These are phyloP conservation scores for Cladosporium phlei DNA, from an alignment of 2,329 filamentous ascomycete genomes.

Conservation along the genomic window DNA sequence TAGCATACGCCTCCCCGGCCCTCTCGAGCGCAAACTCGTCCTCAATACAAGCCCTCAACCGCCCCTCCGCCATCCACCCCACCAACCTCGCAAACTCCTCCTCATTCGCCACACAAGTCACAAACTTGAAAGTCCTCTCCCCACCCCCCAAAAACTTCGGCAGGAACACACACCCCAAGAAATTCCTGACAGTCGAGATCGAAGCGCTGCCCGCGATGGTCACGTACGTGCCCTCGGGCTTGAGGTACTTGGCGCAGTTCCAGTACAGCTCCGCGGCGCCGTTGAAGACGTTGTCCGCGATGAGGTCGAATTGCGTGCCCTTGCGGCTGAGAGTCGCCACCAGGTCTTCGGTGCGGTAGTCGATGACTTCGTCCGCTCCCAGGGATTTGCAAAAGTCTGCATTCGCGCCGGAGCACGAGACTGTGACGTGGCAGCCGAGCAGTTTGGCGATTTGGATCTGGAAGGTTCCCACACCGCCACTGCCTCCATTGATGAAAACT, in stretches of 20 bases:
- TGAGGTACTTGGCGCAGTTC: constrained; percentile 48
- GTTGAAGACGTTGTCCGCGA: constrained; percentile 54
- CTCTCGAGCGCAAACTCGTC: constrained; percentile 53
- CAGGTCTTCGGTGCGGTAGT: constrained; percentile 52
- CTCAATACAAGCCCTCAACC: constrained; percentile 54
- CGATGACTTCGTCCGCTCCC: constrained; percentile 59
- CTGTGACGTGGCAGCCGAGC: constrained; percentile 54
- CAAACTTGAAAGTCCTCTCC: constrained; percentile 39
- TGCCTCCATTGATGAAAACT: constrained; percentile 61
- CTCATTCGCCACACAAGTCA: constrained; percentile 35
- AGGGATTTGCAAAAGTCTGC: constrained; percentile 51
- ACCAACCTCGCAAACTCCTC: constrained; percentile 49
- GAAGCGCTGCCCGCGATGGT: constrained; percentile 45
- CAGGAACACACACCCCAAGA: constrained; percentile 38
- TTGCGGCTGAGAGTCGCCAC: constrained; percentile 42
- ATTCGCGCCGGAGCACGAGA: constrained; percentile 55
- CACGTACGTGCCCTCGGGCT: constrained; percentile 47
- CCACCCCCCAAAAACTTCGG: constrained; percentile 50
- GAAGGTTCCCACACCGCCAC: constrained; percentile 56
- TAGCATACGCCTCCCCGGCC: constrained; percentile 53
- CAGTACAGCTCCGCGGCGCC: constrained; percentile 51
- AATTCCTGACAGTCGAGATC: constrained; percentile 27
- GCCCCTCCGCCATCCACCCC: constrained; percentile 54
- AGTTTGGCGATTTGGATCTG: constrained; percentile 60
- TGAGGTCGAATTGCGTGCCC: constrained; percentile 45